Percentiles rank a stretch among this genome's conserved stretches.
phyloP scores from a whole-genome alignment of 306 rosid species.

The Albizia julibrissin region DNA sequence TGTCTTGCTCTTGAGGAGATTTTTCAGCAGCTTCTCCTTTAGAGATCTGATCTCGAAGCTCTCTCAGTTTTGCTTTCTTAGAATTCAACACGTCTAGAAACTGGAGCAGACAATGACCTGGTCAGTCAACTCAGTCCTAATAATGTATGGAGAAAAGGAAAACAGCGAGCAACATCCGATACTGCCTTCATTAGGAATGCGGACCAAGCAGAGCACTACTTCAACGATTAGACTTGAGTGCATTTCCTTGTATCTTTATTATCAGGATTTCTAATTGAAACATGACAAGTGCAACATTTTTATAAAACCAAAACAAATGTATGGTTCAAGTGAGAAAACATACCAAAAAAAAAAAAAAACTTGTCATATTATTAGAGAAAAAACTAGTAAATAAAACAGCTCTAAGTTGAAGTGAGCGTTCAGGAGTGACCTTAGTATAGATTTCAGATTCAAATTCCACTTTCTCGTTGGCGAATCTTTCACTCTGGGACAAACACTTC shows the following conservation, averaged over 20 bases:
- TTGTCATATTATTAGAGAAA: neutral
- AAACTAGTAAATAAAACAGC: conserved; percentile 5
- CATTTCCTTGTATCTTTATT: neutral
- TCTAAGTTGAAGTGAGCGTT: conserved; percentile 1
- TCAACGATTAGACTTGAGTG: neutral
- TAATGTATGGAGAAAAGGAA: neutral
- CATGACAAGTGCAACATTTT: neutral
- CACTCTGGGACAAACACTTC: conserved; percentile 77
- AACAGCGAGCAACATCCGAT: neutral
- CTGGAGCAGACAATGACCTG: conserved; percentile 44
- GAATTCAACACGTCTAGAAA: conserved; percentile 85
- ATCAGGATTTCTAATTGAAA: neutral
- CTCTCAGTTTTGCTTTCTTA: conserved; percentile 79
- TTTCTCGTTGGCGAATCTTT: conserved; percentile 65
- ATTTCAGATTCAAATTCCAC: conserved; percentile 75
- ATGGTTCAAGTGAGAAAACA: neutral
- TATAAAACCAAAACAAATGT: neutral
- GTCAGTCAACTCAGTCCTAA: conserved; percentile 10
- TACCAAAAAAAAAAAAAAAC: neutral
- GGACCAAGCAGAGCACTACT: conserved; percentile 12
- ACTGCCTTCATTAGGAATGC: conserved; percentile 1
- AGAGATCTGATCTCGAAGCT: conserved; percentile 64
- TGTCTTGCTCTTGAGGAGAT: conserved; percentile 62
- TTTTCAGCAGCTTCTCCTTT: conserved; percentile 45
- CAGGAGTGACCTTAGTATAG: conserved; percentile 63